Evolutionary conservation across 768 basidiomycete species (phyloP).

Genomic region (Lactarius pseudohatsudake): DNA sequence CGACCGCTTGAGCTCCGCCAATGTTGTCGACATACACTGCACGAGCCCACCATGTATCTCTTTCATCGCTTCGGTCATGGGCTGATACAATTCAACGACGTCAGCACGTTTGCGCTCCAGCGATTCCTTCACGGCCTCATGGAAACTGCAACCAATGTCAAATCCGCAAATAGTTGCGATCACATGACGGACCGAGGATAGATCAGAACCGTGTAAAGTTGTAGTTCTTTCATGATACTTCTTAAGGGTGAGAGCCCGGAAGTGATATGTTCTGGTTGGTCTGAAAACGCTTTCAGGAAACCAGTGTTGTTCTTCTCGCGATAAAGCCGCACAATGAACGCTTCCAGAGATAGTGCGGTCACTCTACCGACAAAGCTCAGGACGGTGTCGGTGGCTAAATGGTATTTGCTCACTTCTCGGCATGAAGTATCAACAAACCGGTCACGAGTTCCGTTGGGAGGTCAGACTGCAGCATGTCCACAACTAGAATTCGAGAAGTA

Average conservation of each 20-base stretch:
- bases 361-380: slow-evolving; percentile 50
- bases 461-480: slow-evolving; percentile 88
- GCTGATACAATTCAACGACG: slow-evolving; percentile 87
- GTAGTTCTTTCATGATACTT: slow-evolving; percentile 90
- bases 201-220: slow-evolving; percentile 84
- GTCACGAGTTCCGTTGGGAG: slow-evolving; percentile 85
- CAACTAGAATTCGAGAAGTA: slow-evolving; percentile 91
- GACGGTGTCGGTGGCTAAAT: not conserved
- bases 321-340: slow-evolving; percentile 90
- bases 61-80: slow-evolving; percentile 81
- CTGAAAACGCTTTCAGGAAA: slow-evolving; percentile 96
- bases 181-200: slow-evolving; percentile 73
- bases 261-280: slow-evolving; percentile 94
- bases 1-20: slow-evolving; percentile 86
- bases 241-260: slow-evolving; percentile 89
- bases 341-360: slow-evolving; percentile 79
- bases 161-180: slow-evolving; percentile 8
- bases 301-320: slow-evolving; percentile 87
- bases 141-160: slow-evolving; percentile 59
- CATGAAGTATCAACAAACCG: slow-evolving; percentile 87
- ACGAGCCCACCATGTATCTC: slow-evolving; percentile 91
- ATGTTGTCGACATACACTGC: slow-evolving; percentile 89
- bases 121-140: slow-evolving; percentile 80
- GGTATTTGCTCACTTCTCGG: slow-evolving; percentile 65
- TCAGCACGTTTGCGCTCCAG: slow-evolving; percentile 85